Evolutionary conservation across 495 filamentous ascomycete species (phyloP), one percentile per base, ranked within the genome.

Genomic region (Aspergillus cavernicola): DNA sequence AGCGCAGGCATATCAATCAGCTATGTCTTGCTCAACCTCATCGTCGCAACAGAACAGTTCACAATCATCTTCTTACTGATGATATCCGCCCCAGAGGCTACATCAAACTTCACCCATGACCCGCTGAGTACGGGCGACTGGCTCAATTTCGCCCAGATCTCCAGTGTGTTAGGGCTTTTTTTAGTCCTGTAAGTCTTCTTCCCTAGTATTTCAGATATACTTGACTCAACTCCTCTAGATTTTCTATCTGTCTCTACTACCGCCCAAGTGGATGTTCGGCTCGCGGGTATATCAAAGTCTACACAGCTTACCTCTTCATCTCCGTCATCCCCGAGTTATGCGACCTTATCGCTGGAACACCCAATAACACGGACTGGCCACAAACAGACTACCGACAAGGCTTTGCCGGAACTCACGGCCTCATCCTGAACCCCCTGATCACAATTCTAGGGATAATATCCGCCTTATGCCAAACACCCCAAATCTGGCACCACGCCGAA

Each of bases 1-100:
- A 43, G 29, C 28, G 6, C 20, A 11, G 50, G 50, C 41, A 42
- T 66, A 69, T 66, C 62, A 65, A 23, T 68, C 69, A 31, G 35
- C 32, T 51, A 46, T 46, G 40, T 56, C 32, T 15, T 56, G 0
- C 46, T 35, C 22, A 51, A 56, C 12, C 33, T 56, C 18, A 29
- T 50, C 28, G 23, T 23, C 26, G 40, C 54, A 12, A 56, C 53
- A 29, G 53, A 56, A 15, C 53, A 50, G 24, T 45, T 56, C 38
- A 43, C 53, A 12, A 42, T 26, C 13, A 12, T 56, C 8, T 44
- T 44, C 29, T 22, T 37, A 13, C 16, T 56, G 11, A 36, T 37
- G 15, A 45, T 41, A 18, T 28, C 28, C n/a, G 22, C 28, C 28
- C 45, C 28, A 5, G 13, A 26, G 12, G 38, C 2, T 3, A 8